Evolutionary conservation across 371 early-diverging fungal genomes (phyloP).

Genomic region (Mucor lusitanicus): DNA sequence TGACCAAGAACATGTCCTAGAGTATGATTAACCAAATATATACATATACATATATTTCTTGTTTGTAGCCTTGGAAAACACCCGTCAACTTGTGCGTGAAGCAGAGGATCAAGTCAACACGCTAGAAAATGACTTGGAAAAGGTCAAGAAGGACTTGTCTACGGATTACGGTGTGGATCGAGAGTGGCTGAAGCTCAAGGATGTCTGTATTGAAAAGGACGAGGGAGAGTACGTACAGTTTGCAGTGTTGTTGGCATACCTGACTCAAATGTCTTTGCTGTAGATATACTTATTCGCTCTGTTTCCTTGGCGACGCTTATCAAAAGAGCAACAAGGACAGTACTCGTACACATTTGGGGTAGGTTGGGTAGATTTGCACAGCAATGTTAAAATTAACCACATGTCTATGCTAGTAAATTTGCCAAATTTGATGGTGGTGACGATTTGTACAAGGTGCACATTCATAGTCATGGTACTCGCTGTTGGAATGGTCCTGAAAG

Average conservation of each 20-base stretch:
- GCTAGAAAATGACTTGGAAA: slow-evolving; percentile 36
- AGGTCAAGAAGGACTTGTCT: slow-evolving; percentile 45
- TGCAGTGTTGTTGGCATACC: too few relatives aligned
- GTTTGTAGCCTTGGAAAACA: slow-evolving; percentile 37
- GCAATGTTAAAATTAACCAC: too few relatives aligned
- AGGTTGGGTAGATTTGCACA: slow-evolving; percentile 27
- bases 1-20: not conserved
- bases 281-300: slow-evolving; percentile 83
- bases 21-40: not conserved
- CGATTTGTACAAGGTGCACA: slow-evolving; percentile 54
- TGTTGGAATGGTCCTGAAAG: slow-evolving; percentile 97
- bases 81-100: slow-evolving; percentile 37
- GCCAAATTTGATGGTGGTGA: slow-evolving; percentile 31
- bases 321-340: slow-evolving; percentile 71
- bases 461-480: slow-evolving; percentile 70
- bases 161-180: slow-evolving; percentile 64
- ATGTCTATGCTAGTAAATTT: slow-evolving; percentile 42
- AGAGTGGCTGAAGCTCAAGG: slow-evolving; percentile 64
- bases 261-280: too few relatives aligned
- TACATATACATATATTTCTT: not conserved
- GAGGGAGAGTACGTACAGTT: slow-evolving; percentile 69
- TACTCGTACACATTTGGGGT: slow-evolving; percentile 71
- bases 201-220: slow-evolving; percentile 69
- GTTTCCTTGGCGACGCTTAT: slow-evolving; percentile 73
- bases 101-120: slow-evolving; percentile 38